phyloP scores from a whole-genome alignment of 2,329 filamentous ascomycete genomes.

The Chrysoporthe deuterocubensis region DNA sequence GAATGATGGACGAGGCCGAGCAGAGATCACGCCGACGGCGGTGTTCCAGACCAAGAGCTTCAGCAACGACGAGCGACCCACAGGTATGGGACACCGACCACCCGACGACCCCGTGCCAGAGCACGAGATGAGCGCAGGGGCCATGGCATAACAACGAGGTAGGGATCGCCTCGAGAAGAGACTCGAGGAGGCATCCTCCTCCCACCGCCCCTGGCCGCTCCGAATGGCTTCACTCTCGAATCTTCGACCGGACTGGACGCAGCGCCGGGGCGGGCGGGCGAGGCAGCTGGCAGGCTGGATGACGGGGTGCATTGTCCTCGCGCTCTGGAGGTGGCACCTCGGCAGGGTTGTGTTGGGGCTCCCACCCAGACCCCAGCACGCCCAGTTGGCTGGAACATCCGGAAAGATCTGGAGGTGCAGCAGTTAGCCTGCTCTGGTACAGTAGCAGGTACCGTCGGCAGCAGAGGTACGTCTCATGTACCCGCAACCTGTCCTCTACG shows the following conservation, averaged over 20 bases:
- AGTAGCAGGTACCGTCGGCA: slow-evolving; percentile 2
- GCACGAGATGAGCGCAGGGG: not conserved
- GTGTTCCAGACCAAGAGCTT: not conserved
- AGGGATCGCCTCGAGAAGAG: too few species aligned
- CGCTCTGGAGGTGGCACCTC: slow-evolving; percentile 1
- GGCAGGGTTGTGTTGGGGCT: slow-evolving; percentile 4
- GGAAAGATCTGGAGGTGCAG: slow-evolving; percentile 23
- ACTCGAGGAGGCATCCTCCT: too few species aligned
- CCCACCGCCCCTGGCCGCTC: too few species aligned
- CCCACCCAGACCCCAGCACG: not conserved
- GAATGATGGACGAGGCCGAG: not conserved
- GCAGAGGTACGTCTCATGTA: slow-evolving; percentile 15
- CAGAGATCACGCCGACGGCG: not conserved
- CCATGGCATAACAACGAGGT: too few species aligned
- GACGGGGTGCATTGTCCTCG: not conserved
- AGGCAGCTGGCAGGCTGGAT: not conserved
- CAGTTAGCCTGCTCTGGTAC: too few species aligned
- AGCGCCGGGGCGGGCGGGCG: not conserved
- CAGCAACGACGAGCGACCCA: slow-evolving; percentile 9
- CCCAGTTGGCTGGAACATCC: slow-evolving; percentile 25
- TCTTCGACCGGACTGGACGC: too few species aligned
- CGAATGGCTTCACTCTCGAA: too few species aligned
- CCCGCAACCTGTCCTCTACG: slow-evolving; percentile 20
- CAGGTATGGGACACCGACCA: slow-evolving; percentile 4
- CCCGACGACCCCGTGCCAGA: not conserved